Percentiles rank a stretch among this genome's conserved stretches.
Conservation (phyloP, 2,329 filamentous ascomycete species). For the Thielaviopsis ethacetica region DNA sequence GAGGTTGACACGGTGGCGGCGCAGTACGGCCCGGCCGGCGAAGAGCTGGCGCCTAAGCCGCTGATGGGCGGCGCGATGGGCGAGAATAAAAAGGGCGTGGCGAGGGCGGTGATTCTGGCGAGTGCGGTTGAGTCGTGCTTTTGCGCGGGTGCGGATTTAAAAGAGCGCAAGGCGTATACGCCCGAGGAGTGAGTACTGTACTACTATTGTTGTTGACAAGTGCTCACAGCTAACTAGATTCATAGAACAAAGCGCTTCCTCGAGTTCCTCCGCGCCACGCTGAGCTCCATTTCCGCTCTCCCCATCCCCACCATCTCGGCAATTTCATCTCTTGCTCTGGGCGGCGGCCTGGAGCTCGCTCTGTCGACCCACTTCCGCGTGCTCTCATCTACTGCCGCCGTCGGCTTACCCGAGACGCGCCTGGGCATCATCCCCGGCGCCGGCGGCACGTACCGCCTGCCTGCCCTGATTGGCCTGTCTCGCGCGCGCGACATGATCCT, state of each 20-base stretch:
- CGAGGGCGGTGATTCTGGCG: constrained; percentile 66
- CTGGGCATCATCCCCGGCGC: constrained; percentile 91
- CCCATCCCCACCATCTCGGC: constrained; percentile 83
- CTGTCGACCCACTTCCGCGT: constrained; percentile 82
- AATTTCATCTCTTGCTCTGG: constrained; percentile 71
- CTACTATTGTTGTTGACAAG: neutral
- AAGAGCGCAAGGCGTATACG: constrained; percentile 65
- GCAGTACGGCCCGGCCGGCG: constrained; percentile 44
- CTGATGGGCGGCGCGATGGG: constrained; percentile 30
- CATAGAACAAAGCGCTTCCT: constrained; percentile 67
- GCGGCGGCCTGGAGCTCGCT: constrained; percentile 85
- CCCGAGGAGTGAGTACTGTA: constrained; percentile 60
- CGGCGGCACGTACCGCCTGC: constrained; percentile 79
- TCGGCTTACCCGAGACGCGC: constrained; percentile 81
- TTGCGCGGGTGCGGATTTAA: constrained; percentile 88
- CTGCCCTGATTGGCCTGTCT: constrained; percentile 58
- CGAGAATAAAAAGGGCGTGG: constrained; percentile 35
- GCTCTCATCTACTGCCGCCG: constrained; percentile 57
- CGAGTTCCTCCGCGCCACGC: constrained; percentile 54
- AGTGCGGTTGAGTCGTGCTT: constrained; percentile 78
- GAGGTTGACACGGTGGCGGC: constrained; percentile 57
- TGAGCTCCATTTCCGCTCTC: constrained; percentile 55
- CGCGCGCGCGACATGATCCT: constrained; percentile 82
- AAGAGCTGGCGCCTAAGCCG: constrained; percentile 28
- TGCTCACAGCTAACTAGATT: neutral